Conservation (phyloP, 352 stramenopile genomes). For the Phytophthora sp. region DNA sequence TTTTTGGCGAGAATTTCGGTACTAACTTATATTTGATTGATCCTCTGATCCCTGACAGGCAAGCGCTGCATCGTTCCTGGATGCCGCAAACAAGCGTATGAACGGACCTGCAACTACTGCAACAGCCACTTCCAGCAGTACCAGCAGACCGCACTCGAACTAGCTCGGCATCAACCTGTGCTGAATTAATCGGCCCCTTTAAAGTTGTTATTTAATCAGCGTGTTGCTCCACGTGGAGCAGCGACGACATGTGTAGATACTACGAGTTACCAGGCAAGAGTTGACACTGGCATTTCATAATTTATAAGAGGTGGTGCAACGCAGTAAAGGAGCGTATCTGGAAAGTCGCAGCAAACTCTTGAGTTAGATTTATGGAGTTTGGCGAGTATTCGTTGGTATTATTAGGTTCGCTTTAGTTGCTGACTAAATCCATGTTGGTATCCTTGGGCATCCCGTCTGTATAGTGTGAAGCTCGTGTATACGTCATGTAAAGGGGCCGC, state of each 20-base stretch:
- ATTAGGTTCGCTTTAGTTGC: not conserved
- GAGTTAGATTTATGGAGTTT: too few relatives aligned
- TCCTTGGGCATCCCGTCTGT: not conserved
- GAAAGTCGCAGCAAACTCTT: slow-evolving; percentile 10
- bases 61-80: slow-evolving; percentile 58
- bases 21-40: too few relatives aligned
- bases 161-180: slow-evolving; percentile 5
- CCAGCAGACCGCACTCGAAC: slow-evolving; percentile 18
- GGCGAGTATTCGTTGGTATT: not conserved
- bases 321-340: slow-evolving; percentile 16
- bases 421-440: not conserved
- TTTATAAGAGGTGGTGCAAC: slow-evolving; percentile 13
- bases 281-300: not conserved
- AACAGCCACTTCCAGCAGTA: slow-evolving; percentile 60
- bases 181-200: not conserved
- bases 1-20: not conserved
- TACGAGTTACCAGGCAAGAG: slow-evolving; percentile 5
- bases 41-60: slow-evolving; percentile 14
- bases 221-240: not conserved
- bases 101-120: slow-evolving; percentile 70
- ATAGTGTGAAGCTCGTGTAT: not conserved
- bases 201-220: slow-evolving; percentile 26
- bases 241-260: not conserved
- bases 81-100: slow-evolving; percentile 64
- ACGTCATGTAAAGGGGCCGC: not conserved